Conservation (phyloP, 768 basidiomycete genomes). For the Calocybe cyanea region DNA sequence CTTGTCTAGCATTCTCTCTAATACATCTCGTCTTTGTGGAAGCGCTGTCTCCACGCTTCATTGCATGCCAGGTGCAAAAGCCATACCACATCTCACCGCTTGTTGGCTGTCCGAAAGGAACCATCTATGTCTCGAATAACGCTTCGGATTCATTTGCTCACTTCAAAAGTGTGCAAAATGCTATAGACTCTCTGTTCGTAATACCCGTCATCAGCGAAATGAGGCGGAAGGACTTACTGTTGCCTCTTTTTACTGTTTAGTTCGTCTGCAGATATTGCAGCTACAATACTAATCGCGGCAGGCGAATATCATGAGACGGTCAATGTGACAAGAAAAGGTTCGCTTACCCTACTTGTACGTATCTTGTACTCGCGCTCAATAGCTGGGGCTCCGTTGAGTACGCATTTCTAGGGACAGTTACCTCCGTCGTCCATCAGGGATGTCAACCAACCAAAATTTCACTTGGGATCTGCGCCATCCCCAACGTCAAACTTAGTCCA, state of each 20-base stretch:
- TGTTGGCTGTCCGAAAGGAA: constrained; percentile 51
- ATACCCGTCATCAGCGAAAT: not conserved
- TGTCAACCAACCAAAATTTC: constrained; percentile 23
- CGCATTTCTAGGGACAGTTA: constrained; percentile 45
- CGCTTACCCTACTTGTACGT: constrained; percentile 53
- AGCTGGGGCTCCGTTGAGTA: not conserved
- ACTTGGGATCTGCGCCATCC: constrained; percentile 40
- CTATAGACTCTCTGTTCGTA: constrained; percentile 53
- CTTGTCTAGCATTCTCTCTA: not conserved
- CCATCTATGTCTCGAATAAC: constrained; percentile 52
- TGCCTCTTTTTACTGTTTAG: constrained; percentile 25
- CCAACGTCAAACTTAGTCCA: constrained; percentile 53
- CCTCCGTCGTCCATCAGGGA: constrained; percentile 27
- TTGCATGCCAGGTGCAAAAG: constrained; percentile 52
- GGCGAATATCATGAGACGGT: constrained; percentile 61
- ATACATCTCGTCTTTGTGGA: not conserved
- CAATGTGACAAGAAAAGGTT: constrained; percentile 49
- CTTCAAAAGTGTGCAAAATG: constrained; percentile 51
- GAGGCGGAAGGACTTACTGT: not conserved
- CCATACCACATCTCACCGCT: constrained; percentile 37
- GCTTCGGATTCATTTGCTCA: constrained; percentile 38
- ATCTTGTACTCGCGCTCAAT: not conserved
- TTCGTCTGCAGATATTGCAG: constrained; percentile 29
- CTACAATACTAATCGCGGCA: constrained; percentile 50
- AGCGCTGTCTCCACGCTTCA: constrained; percentile 43